phyloP scores from a whole-genome alignment of 2,329 filamentous ascomycete species.

The Fusarium sp. region DNA sequence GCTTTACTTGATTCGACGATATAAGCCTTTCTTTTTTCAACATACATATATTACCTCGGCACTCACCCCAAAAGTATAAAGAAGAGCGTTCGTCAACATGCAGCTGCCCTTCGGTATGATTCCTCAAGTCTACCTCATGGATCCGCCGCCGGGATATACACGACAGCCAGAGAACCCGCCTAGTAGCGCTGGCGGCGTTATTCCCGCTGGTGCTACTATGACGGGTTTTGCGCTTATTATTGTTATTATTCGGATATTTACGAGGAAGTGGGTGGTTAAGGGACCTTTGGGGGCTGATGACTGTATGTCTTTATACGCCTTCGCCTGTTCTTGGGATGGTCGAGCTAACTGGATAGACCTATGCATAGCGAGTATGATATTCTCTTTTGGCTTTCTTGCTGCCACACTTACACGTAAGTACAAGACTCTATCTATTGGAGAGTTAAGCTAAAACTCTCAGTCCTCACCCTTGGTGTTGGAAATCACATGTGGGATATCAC shows the following conservation, averaged over 20 bases:
- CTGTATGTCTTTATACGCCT: neutral
- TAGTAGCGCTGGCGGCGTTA: constrained; percentile 37
- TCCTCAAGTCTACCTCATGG: constrained; percentile 71
- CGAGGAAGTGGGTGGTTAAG: constrained; percentile 46
- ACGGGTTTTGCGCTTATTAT: constrained; percentile 40
- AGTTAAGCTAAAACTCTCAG: constrained; percentile 20
- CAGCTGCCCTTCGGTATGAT: constrained; percentile 20
- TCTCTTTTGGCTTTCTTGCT: constrained; percentile 43
- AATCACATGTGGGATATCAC: constrained; percentile 49
- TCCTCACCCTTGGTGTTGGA: constrained; percentile 43
- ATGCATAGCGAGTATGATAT: constrained; percentile 40
- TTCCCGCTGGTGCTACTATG: constrained; percentile 40
- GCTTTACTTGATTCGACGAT: no score
- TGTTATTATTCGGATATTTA: constrained; percentile 45
- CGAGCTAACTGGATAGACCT: constrained; percentile 36
- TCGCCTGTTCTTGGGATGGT: no score
- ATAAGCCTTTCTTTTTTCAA: no score
- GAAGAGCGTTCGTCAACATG: neutral
- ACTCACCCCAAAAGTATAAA: neutral
- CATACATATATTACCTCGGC: neutral
- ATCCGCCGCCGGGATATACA: constrained; percentile 44
- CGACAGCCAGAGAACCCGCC: constrained; percentile 39
- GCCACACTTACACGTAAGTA: constrained; percentile 42
- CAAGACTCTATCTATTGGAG: fast-evolving
- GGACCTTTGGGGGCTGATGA: constrained; percentile 46